Base-by-base conservation (phyloP, 345 rosid genomes). In the Populus davidiana region DNA sequence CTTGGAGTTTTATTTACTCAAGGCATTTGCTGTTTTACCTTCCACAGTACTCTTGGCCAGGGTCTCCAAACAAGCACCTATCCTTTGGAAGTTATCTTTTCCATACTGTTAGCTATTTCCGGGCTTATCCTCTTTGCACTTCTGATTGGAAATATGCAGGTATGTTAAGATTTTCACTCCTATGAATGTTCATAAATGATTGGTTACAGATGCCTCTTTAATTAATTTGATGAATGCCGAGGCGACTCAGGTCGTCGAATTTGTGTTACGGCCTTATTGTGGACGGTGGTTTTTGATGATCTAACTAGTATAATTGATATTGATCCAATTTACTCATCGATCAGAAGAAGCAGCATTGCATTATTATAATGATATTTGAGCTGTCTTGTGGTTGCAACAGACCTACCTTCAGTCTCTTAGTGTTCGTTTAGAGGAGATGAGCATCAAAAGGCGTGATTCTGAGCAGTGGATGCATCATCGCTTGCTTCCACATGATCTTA, bases 381-480 rank as follows among this genome's bases (percentile, higher is more conserved):
- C 14, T 70, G 14, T 77, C 59, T 67, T 70, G 13, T 77, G 71
- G 70, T 77, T 87, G 82, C 71, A 74, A 78, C 91, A 90, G 93
- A 93, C 98, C 69, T 92, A 93, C 82, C 95, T 93, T 70, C 90
- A 87, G 71, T 93, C 98, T 74, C 86, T 93, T 29, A 86, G 92
- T 0, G 80, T 93, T 82, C 93, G 98, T 73, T 85, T 93, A 7
- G 98, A 93, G 83, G 98, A 93, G 82, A 93, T 93, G 98, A 91
- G 98, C 81, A 86, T 93, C 85, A 93, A 93, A 85, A 87, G 98
- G 83, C 87, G 94, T 18, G 98, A 94, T 80, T 90, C 98, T 0
- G 98, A 93, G 84, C 97, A 90, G 71, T 87, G 98, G 98, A 93
- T 93, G 98, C 98, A 89, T 79, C 98, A 93, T 70, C 91, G 97